These are phyloP conservation scores for Paratinospora sagittata DNA, from an alignment of 164 flowering plant species.

Conservation along the genomic window DNA sequence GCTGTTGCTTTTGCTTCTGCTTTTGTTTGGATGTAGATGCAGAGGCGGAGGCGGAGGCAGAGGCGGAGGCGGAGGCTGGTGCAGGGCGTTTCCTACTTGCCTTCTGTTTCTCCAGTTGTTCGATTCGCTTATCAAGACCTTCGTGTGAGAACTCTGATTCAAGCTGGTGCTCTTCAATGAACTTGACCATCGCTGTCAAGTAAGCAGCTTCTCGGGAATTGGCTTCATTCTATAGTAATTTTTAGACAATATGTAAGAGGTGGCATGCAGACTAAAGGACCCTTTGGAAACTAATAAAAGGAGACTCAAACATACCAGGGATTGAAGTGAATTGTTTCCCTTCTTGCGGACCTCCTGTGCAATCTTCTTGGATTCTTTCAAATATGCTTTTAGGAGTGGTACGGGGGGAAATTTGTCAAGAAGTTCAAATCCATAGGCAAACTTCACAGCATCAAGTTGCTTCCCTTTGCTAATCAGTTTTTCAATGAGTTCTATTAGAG, in stretches of 20 bases:
- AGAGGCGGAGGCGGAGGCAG: background rate
- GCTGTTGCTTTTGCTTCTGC: conserved; percentile 16
- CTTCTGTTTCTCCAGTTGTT: conserved; percentile 41
- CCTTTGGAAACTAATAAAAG: background rate
- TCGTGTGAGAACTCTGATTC: conserved; percentile 40
- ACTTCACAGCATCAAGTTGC: conserved; percentile 48
- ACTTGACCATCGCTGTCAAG: conserved; percentile 37
- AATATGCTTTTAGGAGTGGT: conserved; percentile 38
- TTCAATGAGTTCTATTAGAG: conserved; percentile 44
- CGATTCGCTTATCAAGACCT: conserved; percentile 37
- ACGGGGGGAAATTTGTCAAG: conserved; percentile 55
- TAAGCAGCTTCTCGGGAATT: conserved; percentile 33
- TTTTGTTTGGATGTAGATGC: too few species aligned
- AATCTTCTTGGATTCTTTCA: conserved; percentile 32
- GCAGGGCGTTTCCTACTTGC: conserved; percentile 40
- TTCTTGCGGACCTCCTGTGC: conserved; percentile 29
- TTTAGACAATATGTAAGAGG: background rate
- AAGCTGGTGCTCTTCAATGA: conserved; percentile 47
- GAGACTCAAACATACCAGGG: conserved; percentile 29
- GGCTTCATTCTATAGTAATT: conserved; percentile 46
- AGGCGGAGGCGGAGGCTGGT: too few species aligned
- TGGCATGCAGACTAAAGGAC: background rate
- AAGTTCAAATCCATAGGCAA: conserved; percentile 43
- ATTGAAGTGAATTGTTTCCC: conserved; percentile 31
- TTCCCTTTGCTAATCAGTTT: conserved; percentile 42